Evolutionary conservation across 2,329 filamentous ascomycete genomes (phyloP), one percentile per base, ranked within the genome.

Genomic region (Orbilia ellipsospora): DNA sequence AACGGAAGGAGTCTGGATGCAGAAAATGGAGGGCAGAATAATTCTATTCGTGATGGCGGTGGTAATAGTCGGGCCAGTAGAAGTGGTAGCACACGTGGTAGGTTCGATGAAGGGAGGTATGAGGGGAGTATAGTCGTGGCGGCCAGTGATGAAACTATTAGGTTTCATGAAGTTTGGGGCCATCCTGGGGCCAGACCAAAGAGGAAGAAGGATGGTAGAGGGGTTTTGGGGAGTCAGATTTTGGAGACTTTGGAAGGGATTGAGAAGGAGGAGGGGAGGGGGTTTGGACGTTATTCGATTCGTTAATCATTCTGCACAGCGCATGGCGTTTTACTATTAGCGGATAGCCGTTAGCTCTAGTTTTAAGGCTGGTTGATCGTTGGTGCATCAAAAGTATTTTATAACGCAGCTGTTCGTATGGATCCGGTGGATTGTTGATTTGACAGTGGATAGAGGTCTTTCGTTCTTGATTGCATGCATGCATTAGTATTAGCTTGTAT

Each of bases 81-180:
- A 80, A 81, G 73, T 83, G 85, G 80, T 79, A 36, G 31, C 10
- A 36, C 31, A 36, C 31, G 31, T 36, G 3, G 31, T 36, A 10
- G 31, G 8, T 36, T 36, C 10, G 31, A 36, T 6, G 31, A 36
- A 10, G 10, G 5, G 31, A 36, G 31, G 31, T 85, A 89, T 80
- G 92, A 94, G 79, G 92, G 92, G 0, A 96, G 93, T 81, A 90
- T 99, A 78, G 91, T 97, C 16, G 91, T 99, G 63, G 94, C 94
- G 15, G 91, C 92, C 51, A 97, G 93, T 80, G 94, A 98, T 82
- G 90, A 93, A 81, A 96, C 89, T 79, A 91, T 98, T 82, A 95
- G 95, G 81, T 98, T 98, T 80, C 93, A 98, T 82, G 94, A 98
- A 83, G 89, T 99, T 10, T 98, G 94, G 95, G 86, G 87, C n/a